These are phyloP conservation scores for Puccinia novopanici DNA, from an alignment of 1,284 basidiomycete genomes.

Conservation along the genomic window DNA sequence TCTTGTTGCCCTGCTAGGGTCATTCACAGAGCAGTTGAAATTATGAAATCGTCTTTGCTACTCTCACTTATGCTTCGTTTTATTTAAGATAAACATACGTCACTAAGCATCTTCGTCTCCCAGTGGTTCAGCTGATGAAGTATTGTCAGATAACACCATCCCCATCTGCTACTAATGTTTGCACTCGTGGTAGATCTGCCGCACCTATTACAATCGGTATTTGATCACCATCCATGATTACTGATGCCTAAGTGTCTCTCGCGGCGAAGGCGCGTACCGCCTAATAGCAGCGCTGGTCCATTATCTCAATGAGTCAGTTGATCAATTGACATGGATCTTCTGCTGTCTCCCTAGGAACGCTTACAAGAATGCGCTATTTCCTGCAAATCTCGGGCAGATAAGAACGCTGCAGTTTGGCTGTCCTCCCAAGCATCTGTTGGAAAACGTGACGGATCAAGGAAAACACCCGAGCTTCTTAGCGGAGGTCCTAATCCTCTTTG, in stretches of 20 bases:
- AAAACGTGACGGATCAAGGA: too few species aligned
- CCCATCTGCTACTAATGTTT: not conserved
- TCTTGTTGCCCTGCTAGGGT: not conserved
- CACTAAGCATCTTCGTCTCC: not conserved
- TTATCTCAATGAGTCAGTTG: too few species aligned
- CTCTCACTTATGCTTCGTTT: constrained; percentile 7
- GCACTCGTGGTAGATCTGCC: not conserved
- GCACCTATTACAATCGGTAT: not conserved
- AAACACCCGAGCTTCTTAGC: too few species aligned
- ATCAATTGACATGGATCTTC: too few species aligned
- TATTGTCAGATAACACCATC: not conserved
- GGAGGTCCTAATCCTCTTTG: too few species aligned
- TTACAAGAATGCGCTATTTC: too few species aligned
- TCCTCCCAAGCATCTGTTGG: too few species aligned
- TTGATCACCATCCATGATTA: not conserved
- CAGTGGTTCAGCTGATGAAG: not conserved
- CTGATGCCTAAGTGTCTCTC: not conserved
- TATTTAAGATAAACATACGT: not conserved
- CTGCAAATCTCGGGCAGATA: too few species aligned
- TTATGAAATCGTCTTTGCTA: constrained; percentile 7
- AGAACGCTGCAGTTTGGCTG: too few species aligned
- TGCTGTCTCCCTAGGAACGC: too few species aligned
- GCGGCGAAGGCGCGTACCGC: not conserved
- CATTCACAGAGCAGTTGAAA: not conserved
- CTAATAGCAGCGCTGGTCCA: too few species aligned